Evolutionary conservation across 306 rosid species (phyloP), one percentile per base, ranked within the genome.

Genomic region (Hippophae rhamnoides): DNA sequence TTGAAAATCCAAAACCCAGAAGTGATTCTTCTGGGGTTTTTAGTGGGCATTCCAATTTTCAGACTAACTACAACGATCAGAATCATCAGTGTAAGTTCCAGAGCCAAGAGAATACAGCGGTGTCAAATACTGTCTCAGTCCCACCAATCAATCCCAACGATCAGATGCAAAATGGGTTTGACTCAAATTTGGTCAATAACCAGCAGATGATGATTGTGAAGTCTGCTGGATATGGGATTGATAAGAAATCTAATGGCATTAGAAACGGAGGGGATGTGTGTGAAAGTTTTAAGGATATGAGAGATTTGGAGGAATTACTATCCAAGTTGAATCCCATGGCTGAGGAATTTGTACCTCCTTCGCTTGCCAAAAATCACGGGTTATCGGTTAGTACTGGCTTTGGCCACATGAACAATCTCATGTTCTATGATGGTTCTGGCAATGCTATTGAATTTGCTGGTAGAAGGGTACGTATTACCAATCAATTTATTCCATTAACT

Each of bases 271-370:
- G 69, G 7, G 67, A 76, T 18, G 82, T 73, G 45, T 82, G 69
- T n/a, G 90, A 85, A 52, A 84, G 63, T 67, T 87, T 65, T 64
- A 84, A 87, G 63, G 93, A 88, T 43, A 92, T 92, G 86, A 88
- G 90, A 78, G 95, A 92, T 84, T 89, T 92, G 90, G 99, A 77
- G 52, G 95, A 88, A n/a, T 65, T 92, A 45, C 64, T 92, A 56
- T 88, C 96, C 8, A 88, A 92, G 87, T 62, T 92, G 85, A 92
- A 92, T 61, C 96, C 99, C 66, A 80, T 92, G 99, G 99, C 96
- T 58, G 83, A 92, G 84, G 99, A 92, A 57, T 92, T 88, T 78
- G 89, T 92, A 63, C 99, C 99, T 7, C 90, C 89, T 0, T 83
- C 95, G 1, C 84, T 78, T 14, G 62, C 78, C 47, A 86, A 83